phyloP scores from a whole-genome alignment of 805 yeast species.

The Metschnikowia shivogae region DNA sequence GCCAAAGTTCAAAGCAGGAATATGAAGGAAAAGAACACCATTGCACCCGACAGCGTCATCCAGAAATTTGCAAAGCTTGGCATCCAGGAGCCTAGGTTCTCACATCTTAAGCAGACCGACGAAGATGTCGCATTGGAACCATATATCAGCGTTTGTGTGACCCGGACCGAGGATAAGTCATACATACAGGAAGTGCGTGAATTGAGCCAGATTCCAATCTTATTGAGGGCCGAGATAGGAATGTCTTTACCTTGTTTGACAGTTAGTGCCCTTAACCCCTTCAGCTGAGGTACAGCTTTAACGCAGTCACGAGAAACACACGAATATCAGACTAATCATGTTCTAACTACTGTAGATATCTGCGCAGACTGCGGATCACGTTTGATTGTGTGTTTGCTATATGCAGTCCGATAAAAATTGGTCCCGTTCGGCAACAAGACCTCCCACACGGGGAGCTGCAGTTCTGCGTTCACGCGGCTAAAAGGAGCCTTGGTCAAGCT shows the following conservation, averaged over 20 bases:
- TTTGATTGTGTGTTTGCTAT: too few species aligned
- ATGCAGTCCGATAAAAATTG: too few species aligned
- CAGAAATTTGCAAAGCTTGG: conserved; percentile 49
- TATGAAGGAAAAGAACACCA: conserved; percentile 24
- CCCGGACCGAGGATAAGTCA: conserved; percentile 56
- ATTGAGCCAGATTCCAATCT: conserved; percentile 73
- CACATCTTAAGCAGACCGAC: conserved; percentile 14
- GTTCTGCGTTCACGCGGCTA: too few species aligned
- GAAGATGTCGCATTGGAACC: conserved; percentile 41
- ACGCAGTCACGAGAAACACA: too few species aligned
- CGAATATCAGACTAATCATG: too few species aligned
- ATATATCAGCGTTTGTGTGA: conserved; percentile 53
- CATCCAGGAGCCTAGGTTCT: conserved; percentile 45
- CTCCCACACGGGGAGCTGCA: too few species aligned
- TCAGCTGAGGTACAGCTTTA: conserved; percentile 28
- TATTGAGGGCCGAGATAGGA: conserved; percentile 87
- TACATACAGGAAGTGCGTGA: conserved; percentile 80
- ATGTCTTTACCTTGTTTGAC: conserved; percentile 95
- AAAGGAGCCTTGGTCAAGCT: too few species aligned
- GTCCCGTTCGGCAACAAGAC: too few species aligned
- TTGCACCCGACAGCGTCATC: conserved; percentile 40
- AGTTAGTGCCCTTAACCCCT: conserved; percentile 88
- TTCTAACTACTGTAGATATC: too few species aligned
- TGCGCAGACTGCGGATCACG: too few species aligned
- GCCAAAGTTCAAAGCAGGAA: conserved; percentile 52